Evolutionary conservation across 1,284 basidiomycete species (phyloP), one percentile per base, ranked within the genome.

Genomic region (Singerocomus rubriflavus): DNA sequence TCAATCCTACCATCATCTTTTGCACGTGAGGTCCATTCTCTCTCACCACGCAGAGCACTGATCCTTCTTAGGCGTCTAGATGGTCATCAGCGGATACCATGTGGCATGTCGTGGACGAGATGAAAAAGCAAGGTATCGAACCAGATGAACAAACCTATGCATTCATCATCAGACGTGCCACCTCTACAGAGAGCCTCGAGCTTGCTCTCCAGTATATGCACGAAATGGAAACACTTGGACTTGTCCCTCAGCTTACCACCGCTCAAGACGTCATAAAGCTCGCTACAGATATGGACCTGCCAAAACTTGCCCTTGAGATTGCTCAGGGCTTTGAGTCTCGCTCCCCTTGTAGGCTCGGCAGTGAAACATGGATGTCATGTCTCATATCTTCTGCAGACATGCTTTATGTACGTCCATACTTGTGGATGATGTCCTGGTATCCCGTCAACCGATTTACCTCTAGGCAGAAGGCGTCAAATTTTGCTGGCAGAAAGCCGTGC

Each of bases 281-380:
- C 16, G 79, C 80, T 5, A 74, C 81, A 2, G 58, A 73, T 0
- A 61, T 70, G 36, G 77, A 79, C 16, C 69, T 77, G 50, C 74
- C 85, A 0, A 76, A 79, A 42, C 73, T 91, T n/a, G 88, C 88
- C 6, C 64, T 88, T 44, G 88, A 90, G 44, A 61, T 91, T 13
- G 79, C 81, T 0, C 64, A 70, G 1, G 72, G 76, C 49, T 88
- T 80, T 51, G 87, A 91, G 60, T 58, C 67, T 21, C 59, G 67
- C 4, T 78, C 83, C 5, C 66, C 78, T 25, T 76, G 83, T 33
- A 73, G 72, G 51, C 57, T 91, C 27, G 74, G 76, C 4, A 67
- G 69, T n/a, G 66, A 70, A 13, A 71, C 76, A 1, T 90, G 85
- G 86, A 68, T 82, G 53, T 69, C 73, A 2, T 80, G 82, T 58